These are phyloP conservation scores for Linnemannia elongata DNA, from an alignment of 192 early-diverging fungal genomes.

Conservation along the genomic window DNA sequence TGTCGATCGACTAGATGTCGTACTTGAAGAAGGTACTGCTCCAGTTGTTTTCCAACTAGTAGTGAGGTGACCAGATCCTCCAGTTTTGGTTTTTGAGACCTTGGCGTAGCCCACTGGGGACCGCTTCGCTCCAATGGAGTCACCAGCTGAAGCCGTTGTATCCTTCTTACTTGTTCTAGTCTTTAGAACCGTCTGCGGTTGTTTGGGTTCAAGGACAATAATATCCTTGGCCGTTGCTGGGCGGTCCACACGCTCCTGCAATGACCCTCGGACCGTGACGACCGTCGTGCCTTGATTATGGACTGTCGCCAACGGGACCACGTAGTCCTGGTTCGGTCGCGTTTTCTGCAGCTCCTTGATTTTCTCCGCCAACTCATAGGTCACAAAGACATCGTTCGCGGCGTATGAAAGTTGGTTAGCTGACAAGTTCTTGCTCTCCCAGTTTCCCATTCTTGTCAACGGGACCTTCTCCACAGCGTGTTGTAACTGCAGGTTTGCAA, in stretches of 20 bases:
- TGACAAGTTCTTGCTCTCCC: conserved; percentile 25
- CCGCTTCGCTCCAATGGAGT: background rate
- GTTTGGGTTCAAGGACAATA: background rate
- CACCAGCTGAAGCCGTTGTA: background rate
- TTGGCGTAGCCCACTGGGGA: background rate
- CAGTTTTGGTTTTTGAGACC: background rate
- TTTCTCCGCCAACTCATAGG: conserved; percentile 39
- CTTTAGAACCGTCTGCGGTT: background rate
- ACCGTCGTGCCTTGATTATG: background rate
- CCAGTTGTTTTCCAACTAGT: background rate
- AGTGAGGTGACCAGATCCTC: background rate
- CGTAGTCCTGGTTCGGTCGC: conserved; percentile 19
- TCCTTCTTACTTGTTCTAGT: background rate
- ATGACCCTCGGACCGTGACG: conserved; percentile 19
- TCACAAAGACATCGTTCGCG: conserved; percentile 56
- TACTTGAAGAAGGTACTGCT: background rate
- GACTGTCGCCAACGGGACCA: conserved; percentile 18
- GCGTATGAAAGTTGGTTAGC: conserved; percentile 31
- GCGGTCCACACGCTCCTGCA: conserved; percentile 29
- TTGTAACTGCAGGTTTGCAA: conserved; percentile 12
- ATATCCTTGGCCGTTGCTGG: conserved; percentile 16
- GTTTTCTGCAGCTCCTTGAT: conserved; percentile 29
- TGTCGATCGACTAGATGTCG: background rate
- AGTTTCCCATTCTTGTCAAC: conserved; percentile 35
- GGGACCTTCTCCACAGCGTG: conserved; percentile 30